phyloP scores from a whole-genome alignment of 345 rosid species.

The Camelina neglecta region DNA sequence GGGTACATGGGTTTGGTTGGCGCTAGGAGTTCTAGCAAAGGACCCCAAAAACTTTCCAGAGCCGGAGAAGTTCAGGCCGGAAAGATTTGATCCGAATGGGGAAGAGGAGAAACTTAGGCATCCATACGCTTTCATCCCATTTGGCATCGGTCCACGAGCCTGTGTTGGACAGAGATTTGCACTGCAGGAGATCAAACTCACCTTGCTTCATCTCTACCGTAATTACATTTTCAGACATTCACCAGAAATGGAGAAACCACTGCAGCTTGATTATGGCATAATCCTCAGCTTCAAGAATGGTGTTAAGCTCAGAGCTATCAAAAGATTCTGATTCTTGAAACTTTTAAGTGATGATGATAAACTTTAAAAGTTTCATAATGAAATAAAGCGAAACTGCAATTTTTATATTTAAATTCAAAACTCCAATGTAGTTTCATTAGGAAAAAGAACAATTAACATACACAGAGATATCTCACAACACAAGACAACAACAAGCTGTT shows the following conservation, averaged over 20 bases:
- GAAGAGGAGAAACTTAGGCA: slow-evolving; percentile 87
- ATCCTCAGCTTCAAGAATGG: slow-evolving; percentile 86
- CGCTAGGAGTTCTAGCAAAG: slow-evolving; percentile 82
- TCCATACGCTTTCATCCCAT: slow-evolving; percentile 83
- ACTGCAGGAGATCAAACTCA: slow-evolving; percentile 77
- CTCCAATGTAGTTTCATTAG: slow-evolving; percentile 38
- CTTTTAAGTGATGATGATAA: background rate
- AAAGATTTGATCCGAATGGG: slow-evolving; percentile 75
- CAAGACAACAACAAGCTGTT: slow-evolving; percentile 68
- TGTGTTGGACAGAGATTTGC: slow-evolving; percentile 89
- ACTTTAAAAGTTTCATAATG: slow-evolving; percentile 5
- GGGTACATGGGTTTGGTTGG: slow-evolving; percentile 98
- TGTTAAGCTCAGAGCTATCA: slow-evolving; percentile 67
- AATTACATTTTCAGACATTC: slow-evolving; percentile 72
- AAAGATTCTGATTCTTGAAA: slow-evolving; percentile 58
- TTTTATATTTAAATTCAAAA: slow-evolving; percentile 36
- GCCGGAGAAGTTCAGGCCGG: slow-evolving; percentile 84
- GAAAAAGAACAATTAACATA: slow-evolving; percentile 34
- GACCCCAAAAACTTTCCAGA: slow-evolving; percentile 90
- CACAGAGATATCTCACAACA: slow-evolving; percentile 42
- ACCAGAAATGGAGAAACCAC: slow-evolving; percentile 78
- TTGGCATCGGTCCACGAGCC: slow-evolving; percentile 92
- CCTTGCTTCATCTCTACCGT: slow-evolving; percentile 70
- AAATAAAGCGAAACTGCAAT: slow-evolving; percentile 7
- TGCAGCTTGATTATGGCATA: slow-evolving; percentile 76